Evolutionary conservation across 202 grass and related monocot genomes (phyloP), one percentile per base, ranked within the genome.

Genomic region (Carex arenaria): DNA sequence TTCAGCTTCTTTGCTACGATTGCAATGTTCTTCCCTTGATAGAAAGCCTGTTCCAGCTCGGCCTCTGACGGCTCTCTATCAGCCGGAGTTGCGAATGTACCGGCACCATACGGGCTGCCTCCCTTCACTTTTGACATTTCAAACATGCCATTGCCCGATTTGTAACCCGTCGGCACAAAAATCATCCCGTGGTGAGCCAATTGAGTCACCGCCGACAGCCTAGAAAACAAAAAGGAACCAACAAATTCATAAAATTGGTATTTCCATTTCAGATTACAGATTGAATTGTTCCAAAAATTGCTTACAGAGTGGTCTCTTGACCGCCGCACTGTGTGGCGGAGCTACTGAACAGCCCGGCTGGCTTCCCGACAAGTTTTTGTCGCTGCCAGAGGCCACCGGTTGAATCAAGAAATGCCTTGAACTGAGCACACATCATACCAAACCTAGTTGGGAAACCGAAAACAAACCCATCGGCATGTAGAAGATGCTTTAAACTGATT

Each of bases 291-390:
- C 1, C 5, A 18, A 28, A 79, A 4, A 47, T 68, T 62, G 52
- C 87, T 86, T 89, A 89, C 87, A 85, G 22, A 42, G 89, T 91
- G 17, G 89, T 91, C 64, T 92, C 90, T 85, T 92, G 87, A 38
- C 90, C 87, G 0, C 90, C 87, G 11, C 90, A 87, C 75, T 92
- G 90, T 5, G 87, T 67, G 10, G 70, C 87, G 19, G 82, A 85
- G 82, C 76, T 78, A 26, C 62, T 85, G 87, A 92, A 92, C 61
- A 92, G 56, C 11, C 90, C 90, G 31, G 90, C 90, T 51, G 90
- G 87, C 52, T 92, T 92, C 2, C 90, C 90, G 3, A 88, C 90
- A 65, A 92, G 90, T 34, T 56, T 53, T 82, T 89, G 90, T 55
- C 64, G 43, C 62, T 82, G 60, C 90, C 90, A 92, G 17, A 92